Evolutionary conservation across 1,284 basidiomycete genomes (phyloP).

Genomic region (Ceratobasidium sp.): DNA sequence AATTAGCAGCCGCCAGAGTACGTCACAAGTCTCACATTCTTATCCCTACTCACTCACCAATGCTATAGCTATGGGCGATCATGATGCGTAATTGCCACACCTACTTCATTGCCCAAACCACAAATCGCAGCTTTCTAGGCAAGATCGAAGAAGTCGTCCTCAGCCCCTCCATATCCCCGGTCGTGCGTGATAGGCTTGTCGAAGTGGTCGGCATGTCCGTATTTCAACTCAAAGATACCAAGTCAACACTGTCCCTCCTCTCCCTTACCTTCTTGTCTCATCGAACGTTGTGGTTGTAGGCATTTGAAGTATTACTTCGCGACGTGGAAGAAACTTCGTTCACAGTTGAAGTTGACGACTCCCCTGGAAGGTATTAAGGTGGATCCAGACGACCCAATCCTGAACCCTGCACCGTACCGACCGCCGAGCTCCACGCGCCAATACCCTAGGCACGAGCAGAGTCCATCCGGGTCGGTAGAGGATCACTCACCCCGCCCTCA

Average conservation of each 20-base stretch:
- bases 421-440: constrained; percentile 31
- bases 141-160: constrained; percentile 76
- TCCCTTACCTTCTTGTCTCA: not conserved
- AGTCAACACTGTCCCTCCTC: not conserved
- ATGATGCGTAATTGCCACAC: constrained; percentile 80
- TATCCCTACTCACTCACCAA: constrained; percentile 34
- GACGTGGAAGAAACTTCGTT: constrained; percentile 45
- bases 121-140: constrained; percentile 80
- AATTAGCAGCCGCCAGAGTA: constrained; percentile 53
- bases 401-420: constrained; percentile 64
- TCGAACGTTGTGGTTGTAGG: not conserved
- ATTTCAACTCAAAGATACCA: constrained; percentile 58
- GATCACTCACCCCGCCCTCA: too few relatives aligned
- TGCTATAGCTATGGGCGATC: constrained; percentile 80
- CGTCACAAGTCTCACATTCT: not conserved
- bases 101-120: constrained; percentile 73
- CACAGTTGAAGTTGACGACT: constrained; percentile 5
- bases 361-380: constrained; percentile 73
- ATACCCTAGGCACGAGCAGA: not conserved
- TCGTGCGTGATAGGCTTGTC: constrained; percentile 77
- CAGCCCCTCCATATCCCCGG: constrained; percentile 72
- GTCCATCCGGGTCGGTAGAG: not conserved
- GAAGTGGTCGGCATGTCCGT: constrained; percentile 81
- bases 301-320: constrained; percentile 48
- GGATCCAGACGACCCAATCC: constrained; percentile 80